Percentiles rank a stretch among this genome's conserved stretches.
Evolutionary conservation across 2,329 filamentous ascomycete species (phyloP).

Genomic region (Nigrospora osmanthi): DNA sequence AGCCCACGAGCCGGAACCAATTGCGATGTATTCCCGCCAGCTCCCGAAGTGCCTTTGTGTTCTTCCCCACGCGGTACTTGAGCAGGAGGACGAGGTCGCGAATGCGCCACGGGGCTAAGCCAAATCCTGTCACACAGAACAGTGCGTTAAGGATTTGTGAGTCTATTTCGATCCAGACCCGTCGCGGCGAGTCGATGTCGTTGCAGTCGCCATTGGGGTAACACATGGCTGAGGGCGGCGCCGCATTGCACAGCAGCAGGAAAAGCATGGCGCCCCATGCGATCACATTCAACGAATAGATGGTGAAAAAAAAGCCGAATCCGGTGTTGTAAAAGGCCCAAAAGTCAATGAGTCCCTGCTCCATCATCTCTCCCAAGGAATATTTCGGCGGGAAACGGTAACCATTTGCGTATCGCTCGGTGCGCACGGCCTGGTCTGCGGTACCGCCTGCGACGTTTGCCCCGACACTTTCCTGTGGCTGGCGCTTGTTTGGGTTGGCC

Average conservation of each 20-base stretch:
- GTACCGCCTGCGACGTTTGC: constrained; percentile 23
- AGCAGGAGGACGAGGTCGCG: no score
- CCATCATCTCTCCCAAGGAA: constrained; percentile 49
- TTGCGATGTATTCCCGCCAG: constrained; percentile 66
- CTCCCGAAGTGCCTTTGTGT: constrained; percentile 51
- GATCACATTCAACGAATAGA: constrained; percentile 77
- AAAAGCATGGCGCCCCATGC: constrained; percentile 93
- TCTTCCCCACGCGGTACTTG: no score
- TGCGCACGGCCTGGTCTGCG: constrained; percentile 10
- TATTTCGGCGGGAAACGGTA: constrained; percentile 59
- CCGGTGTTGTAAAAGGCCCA: constrained; percentile 70
- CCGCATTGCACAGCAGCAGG: constrained; percentile 68
- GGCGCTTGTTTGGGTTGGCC: constrained; percentile 3
- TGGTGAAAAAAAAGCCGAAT: constrained; percentile 65
- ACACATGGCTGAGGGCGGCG: constrained; percentile 71
- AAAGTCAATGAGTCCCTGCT: constrained; percentile 51
- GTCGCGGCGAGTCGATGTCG: no score
- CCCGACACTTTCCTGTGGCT: constrained; percentile 13
- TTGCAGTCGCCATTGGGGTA: no score
- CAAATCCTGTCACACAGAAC: no score
- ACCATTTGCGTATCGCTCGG: constrained; percentile 45
- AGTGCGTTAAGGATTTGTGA: no score
- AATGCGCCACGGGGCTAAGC: no score
- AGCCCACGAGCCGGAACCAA: constrained; percentile 69
- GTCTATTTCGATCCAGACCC: no score